Conservation (phyloP, 2,329 filamentous ascomycete genomes). For the Parafenestella ontariensis region DNA sequence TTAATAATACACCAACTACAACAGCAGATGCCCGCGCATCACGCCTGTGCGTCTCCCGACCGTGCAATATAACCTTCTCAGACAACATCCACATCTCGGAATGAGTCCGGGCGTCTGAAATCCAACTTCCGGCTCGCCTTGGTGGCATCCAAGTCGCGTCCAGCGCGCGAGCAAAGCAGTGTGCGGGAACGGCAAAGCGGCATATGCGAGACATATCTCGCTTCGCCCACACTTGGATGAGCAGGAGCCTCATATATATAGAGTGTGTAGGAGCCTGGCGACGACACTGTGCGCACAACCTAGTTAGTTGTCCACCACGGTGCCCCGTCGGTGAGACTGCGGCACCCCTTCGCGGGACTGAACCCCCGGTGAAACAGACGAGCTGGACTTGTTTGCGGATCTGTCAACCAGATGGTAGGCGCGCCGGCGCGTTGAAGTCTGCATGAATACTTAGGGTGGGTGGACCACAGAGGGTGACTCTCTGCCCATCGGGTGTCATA, state of each 20-base stretch:
- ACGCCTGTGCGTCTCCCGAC: background rate
- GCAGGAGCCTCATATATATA: background rate
- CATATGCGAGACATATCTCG: background rate
- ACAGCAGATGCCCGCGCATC: background rate
- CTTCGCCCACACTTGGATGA: background rate
- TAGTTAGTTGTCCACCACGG: no score
- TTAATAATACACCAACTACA: no score
- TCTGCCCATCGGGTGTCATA: background rate
- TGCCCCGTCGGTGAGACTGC: background rate
- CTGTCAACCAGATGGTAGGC: no score
- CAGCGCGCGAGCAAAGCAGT: background rate
- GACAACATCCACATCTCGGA: background rate
- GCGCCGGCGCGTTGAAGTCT: no score
- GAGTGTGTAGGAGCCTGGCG: background rate
- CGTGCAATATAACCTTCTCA: background rate
- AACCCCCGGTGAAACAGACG: no score
- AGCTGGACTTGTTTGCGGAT: no score
- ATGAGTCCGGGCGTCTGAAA: background rate
- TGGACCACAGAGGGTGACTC: background rate
- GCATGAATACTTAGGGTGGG: no score
- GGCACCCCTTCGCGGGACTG: background rate
- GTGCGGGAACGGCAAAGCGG: background rate
- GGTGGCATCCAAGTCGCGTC: background rate
- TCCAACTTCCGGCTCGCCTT: background rate
- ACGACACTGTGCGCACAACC: background rate